Conservation (phyloP, 257 asterid genomes). For the Scutellaria baicalensis region DNA sequence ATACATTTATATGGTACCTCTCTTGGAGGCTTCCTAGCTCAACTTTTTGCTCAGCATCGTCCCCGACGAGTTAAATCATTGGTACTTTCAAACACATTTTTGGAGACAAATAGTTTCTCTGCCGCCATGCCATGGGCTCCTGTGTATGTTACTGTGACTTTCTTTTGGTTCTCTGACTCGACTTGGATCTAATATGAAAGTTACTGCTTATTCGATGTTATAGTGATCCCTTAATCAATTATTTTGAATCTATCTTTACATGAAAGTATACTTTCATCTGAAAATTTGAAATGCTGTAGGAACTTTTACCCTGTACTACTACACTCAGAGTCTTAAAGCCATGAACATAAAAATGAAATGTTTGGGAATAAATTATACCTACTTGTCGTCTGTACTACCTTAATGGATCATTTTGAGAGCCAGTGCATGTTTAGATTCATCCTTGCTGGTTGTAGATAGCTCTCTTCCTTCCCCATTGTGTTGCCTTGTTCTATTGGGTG, state of each 20-base stretch:
- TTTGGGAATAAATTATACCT: not conserved
- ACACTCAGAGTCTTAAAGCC: not conserved
- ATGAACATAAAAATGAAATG: not conserved
- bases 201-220: not conserved
- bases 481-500: not conserved
- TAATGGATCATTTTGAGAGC: not conserved
- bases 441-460: not conserved
- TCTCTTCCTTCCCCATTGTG: not conserved
- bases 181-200: constrained; percentile 1
- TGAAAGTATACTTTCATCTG: not conserved
- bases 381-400: not conserved
- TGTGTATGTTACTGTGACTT: constrained; percentile 43
- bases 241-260: not conserved
- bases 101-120: constrained; percentile 83
- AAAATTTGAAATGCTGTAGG: not conserved
- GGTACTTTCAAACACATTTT: constrained; percentile 86
- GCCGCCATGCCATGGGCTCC: constrained; percentile 99
- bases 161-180: not conserved
- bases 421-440: not conserved
- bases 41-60: constrained; percentile 93
- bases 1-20: constrained; percentile 93
- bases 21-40: constrained; percentile 98
- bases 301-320: not conserved
- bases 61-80: constrained; percentile 91
- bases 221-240: not conserved